Percentiles rank a stretch among this genome's conserved stretches.
Conservation (phyloP, 345 rosid genomes). For the Sisymbrium altissimum region DNA sequence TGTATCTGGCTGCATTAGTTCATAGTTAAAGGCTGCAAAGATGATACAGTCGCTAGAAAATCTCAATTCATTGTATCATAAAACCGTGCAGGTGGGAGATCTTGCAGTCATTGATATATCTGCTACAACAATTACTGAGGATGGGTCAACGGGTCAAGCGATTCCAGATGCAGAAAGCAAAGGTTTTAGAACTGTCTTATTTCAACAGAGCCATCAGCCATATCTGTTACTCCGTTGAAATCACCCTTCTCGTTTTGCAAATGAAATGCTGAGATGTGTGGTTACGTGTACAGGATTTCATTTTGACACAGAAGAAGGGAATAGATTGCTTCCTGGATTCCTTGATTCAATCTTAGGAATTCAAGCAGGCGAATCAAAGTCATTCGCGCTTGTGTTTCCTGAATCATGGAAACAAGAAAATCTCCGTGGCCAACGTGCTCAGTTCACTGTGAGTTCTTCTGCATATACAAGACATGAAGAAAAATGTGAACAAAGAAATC, state of each 20-base stretch:
- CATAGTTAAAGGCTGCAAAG: too few relatives aligned
- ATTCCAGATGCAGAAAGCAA: conserved; percentile 90
- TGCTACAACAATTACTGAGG: conserved; percentile 61
- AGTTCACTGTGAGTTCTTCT: conserved; percentile 73
- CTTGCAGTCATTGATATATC: conserved; percentile 80
- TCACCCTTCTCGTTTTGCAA: not conserved
- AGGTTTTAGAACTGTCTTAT: conserved; percentile 45
- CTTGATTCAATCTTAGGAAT: conserved; percentile 71
- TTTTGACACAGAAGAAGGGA: conserved; percentile 88
- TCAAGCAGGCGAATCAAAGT: conserved; percentile 67
- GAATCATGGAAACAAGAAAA: conserved; percentile 87
- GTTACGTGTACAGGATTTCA: conserved; percentile 57
- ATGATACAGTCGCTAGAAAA: too few relatives aligned
- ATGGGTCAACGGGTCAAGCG: conserved; percentile 50
- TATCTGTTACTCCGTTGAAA: not conserved
- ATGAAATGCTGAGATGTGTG: not conserved
- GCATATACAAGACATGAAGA: not conserved
- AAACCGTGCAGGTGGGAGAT: conserved; percentile 68
- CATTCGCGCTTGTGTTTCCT: conserved; percentile 77
- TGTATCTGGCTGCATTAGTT: not conserved
- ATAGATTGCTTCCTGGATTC: conserved; percentile 80
- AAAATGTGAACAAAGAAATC: not conserved
- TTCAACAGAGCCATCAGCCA: not conserved
- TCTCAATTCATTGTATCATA: not conserved
- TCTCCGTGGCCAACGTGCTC: conserved; percentile 80